phyloP scores from a whole-genome alignment of 352 stramenopile genomes.

The Globisporangium orthogonon region DNA sequence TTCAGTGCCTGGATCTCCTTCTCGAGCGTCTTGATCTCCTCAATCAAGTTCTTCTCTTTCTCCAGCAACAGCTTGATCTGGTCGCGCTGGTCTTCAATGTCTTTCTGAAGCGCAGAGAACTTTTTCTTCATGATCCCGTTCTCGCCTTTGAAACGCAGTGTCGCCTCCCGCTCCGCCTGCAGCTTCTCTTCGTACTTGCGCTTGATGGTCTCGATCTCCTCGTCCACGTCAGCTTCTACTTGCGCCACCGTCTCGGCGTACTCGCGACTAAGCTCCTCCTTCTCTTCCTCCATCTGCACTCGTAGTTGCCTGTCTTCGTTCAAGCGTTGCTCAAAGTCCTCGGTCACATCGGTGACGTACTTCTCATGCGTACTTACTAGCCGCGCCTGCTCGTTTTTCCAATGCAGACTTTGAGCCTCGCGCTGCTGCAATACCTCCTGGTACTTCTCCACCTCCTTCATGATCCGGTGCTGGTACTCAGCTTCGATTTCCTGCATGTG shows the following conservation, averaged over 20 bases:
- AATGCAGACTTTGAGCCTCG: slow-evolving; percentile 74
- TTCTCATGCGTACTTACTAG: slow-evolving; percentile 63
- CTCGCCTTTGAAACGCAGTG: slow-evolving; percentile 92
- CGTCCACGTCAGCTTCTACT: slow-evolving; percentile 91
- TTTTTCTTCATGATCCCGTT: slow-evolving; percentile 98
- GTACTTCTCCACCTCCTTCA: slow-evolving; percentile 90
- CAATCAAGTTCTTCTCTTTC: slow-evolving; percentile 90
- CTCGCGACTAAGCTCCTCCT: slow-evolving; percentile 81
- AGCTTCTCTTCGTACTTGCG: slow-evolving; percentile 89
- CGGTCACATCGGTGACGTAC: slow-evolving; percentile 87
- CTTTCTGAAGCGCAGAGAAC: slow-evolving; percentile 89
- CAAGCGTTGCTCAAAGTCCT: slow-evolving; percentile 89
- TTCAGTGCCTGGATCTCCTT: slow-evolving; percentile 92
- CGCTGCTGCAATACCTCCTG: slow-evolving; percentile 81
- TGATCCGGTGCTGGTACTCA: slow-evolving; percentile 91
- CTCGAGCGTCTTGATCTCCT: slow-evolving; percentile 89
- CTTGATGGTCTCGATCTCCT: slow-evolving; percentile 90
- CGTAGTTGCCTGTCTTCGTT: slow-evolving; percentile 77
- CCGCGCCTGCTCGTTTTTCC: slow-evolving; percentile 58
- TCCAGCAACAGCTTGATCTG: slow-evolving; percentile 90
- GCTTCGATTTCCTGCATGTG: slow-evolving; percentile 89
- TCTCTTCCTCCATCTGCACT: slow-evolving; percentile 89
- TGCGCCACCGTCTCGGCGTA: slow-evolving; percentile 76
- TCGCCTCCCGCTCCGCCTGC: slow-evolving; percentile 86
- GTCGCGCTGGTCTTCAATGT: slow-evolving; percentile 94